phyloP scores from a whole-genome alignment of 1,139 yeast species.

The Nakaseomyces kungkrabaensis region DNA sequence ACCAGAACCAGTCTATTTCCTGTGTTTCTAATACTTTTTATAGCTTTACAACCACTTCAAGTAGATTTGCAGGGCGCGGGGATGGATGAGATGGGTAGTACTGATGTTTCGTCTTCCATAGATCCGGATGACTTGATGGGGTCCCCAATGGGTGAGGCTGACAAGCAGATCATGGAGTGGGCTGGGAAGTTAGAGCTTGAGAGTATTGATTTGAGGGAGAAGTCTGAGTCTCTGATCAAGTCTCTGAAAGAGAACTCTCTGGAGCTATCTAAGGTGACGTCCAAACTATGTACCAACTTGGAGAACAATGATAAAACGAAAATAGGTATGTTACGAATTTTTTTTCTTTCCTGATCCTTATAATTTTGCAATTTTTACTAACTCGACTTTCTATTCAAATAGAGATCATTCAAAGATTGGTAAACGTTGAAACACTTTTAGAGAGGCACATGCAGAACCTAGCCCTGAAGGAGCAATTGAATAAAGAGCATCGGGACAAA shows the following conservation, averaged over 20 bases:
- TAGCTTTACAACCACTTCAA: background rate
- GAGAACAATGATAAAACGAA: background rate
- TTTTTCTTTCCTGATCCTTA: background rate
- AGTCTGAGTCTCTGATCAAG: slow-evolving; percentile 25
- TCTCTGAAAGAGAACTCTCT: slow-evolving; percentile 4
- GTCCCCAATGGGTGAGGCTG: slow-evolving; percentile 22
- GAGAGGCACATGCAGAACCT: background rate
- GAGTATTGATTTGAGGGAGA: slow-evolving; percentile 33
- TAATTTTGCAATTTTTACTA: too few relatives aligned
- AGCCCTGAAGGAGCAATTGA: background rate
- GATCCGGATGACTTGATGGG: slow-evolving; percentile 1
- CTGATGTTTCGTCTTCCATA: slow-evolving; percentile 2
- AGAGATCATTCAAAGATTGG: background rate
- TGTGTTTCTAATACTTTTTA: too few relatives aligned
- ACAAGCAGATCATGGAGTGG: slow-evolving; percentile 35
- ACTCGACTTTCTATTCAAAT: background rate
- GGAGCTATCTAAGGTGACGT: background rate
- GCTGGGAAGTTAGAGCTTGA: slow-evolving; percentile 39
- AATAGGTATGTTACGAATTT: background rate
- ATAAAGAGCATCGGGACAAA: background rate
- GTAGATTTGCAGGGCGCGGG: too few relatives aligned
- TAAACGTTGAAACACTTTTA: background rate
- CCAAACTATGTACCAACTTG: background rate
- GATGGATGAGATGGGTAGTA: background rate
- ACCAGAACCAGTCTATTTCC: background rate